These are phyloP conservation scores for Canna indica DNA, from an alignment of 176 grass and related monocot genomes.

Conservation along the genomic window DNA sequence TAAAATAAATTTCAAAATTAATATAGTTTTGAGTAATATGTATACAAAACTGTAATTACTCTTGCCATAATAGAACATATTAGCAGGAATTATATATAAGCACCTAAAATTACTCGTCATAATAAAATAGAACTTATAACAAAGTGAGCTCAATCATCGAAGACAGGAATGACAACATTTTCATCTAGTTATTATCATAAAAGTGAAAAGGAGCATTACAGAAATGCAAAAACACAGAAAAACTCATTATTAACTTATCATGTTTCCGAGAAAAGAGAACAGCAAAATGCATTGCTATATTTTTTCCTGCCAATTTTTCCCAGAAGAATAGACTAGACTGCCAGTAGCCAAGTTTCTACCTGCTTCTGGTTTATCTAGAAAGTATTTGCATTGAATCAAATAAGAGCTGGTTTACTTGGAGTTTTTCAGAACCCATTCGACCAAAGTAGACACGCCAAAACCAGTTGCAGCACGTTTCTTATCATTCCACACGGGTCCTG, in stretches of 20 bases:
- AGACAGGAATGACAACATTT: no score
- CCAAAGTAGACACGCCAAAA: slow-evolving; percentile 83
- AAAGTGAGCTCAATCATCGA: no score
- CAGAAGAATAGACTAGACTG: neutral
- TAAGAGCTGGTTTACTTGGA: slow-evolving; percentile 35
- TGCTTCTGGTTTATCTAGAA: neutral
- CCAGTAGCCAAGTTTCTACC: neutral
- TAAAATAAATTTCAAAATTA: no score
- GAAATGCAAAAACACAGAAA: neutral
- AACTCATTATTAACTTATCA: neutral
- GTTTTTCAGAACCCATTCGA: slow-evolving; percentile 95
- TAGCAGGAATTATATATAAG: no score
- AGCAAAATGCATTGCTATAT: neutral
- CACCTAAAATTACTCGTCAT: no score
- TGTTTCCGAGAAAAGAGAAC: neutral
- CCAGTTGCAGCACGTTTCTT: slow-evolving; percentile 78
- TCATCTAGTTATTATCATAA: no score
- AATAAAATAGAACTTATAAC: no score
- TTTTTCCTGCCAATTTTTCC: neutral
- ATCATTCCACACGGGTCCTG: slow-evolving; percentile 81
- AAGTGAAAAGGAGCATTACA: no score
- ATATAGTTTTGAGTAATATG: no score
- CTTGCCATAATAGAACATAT: no score
- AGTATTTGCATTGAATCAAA: neutral
- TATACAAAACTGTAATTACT: no score